Evolutionary conservation across 1,284 basidiomycete species (phyloP).

Genomic region (Bondarzewia mesenterica): DNA sequence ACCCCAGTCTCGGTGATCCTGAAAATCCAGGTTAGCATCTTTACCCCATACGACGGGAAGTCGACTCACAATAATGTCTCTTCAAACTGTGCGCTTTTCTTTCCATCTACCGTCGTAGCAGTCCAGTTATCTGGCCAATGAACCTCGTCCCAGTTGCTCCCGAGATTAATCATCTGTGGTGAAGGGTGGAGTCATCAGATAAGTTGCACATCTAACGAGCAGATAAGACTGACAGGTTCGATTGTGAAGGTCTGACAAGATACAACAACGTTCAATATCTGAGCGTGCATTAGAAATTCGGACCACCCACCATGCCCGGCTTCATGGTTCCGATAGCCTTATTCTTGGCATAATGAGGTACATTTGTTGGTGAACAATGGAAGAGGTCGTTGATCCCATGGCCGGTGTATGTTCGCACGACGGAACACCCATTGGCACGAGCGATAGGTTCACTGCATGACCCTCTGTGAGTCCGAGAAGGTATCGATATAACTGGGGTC

Average conservation of each 20-base stretch:
- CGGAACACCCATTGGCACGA: constrained; percentile 71
- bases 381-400: constrained; percentile 88
- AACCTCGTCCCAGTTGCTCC: constrained; percentile 59
- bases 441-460: constrained; percentile 69
- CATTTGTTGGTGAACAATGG: constrained; percentile 63
- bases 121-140: constrained; percentile 95
- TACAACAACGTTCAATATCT: not conserved
- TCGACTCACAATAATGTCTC: constrained; percentile 78
- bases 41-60: constrained; percentile 10
- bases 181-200: constrained; percentile 5
- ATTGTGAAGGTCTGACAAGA: constrained; percentile 61
- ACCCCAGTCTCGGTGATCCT: constrained; percentile 90
- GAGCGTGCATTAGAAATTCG: not conserved
- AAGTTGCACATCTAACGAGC: constrained; percentile 21
- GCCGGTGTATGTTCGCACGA: constrained; percentile 84
- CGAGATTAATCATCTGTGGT: constrained; percentile 85
- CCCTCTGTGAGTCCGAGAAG: not conserved
- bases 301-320: constrained; percentile 62
- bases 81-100: constrained; percentile 90
- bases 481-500: constrained; percentile 22
- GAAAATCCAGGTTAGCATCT: constrained; percentile 13
- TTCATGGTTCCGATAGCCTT: constrained; percentile 81
- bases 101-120: constrained; percentile 85
- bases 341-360: constrained; percentile 85
- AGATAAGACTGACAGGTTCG: constrained; percentile 53